phyloP scores from a whole-genome alignment of 2,329 filamentous ascomycete genomes.

The Hypoxylon sp. region DNA sequence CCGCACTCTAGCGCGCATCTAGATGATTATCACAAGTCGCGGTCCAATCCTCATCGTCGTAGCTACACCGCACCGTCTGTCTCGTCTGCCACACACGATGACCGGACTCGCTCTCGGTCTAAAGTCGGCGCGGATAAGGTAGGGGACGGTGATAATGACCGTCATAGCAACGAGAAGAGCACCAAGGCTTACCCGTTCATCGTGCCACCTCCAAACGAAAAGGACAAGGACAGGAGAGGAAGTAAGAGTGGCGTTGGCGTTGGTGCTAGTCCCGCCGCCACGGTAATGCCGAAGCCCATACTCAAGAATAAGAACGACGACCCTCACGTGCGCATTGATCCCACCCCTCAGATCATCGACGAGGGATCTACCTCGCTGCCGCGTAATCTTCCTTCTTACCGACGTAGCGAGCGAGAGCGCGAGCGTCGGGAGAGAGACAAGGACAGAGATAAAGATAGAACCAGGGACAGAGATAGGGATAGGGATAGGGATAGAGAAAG shows the following conservation, averaged over 20 bases:
- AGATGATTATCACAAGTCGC: conserved; percentile 27
- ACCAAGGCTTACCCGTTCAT: conserved; percentile 52
- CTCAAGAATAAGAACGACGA: conserved; percentile 68
- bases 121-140: conserved; percentile 8
- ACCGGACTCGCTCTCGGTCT: neutral
- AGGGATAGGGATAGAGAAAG: conserved; percentile 25
- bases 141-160: conserved; percentile 1
- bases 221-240: conserved; percentile 32
- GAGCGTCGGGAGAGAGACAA: conserved; percentile 36
- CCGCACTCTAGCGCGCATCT: conserved; percentile 27
- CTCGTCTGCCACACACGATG: conserved; percentile 26
- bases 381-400: conserved; percentile 43
- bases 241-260: conserved; percentile 38
- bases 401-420: conserved; percentile 48
- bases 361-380: conserved; percentile 52
- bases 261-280: conserved; percentile 47
- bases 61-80: conserved; percentile 17
- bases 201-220: conserved; percentile 47
- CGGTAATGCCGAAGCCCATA: conserved; percentile 63
- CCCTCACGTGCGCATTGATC: conserved; percentile 61
- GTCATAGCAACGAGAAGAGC: conserved; percentile 42
- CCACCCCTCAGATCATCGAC: conserved; percentile 49
- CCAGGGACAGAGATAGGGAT: conserved; percentile 23
- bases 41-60: conserved; percentile 29
- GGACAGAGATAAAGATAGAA: conserved; percentile 39